A percentile compares a stretch with the other conserved stretches of the same genome.
phyloP scores from a whole-genome alignment of 495 filamentous ascomycete genomes.

The Penicillium argentinense region DNA sequence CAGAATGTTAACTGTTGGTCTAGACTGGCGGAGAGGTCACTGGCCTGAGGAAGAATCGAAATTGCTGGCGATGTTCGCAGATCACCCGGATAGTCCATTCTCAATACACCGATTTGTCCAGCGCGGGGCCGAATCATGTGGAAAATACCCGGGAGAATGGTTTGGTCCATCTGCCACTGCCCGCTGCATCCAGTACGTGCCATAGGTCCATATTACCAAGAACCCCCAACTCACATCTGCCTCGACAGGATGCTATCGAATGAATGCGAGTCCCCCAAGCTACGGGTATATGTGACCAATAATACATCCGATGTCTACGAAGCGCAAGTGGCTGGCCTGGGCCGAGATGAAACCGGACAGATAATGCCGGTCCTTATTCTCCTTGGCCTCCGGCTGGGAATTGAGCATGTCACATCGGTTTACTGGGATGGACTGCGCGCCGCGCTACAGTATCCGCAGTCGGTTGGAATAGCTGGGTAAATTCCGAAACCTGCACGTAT shows the following conservation, averaged over 20 bases:
- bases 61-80: constrained; percentile 83
- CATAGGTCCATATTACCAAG: not conserved
- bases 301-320: constrained; percentile 92
- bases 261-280: constrained; percentile 49
- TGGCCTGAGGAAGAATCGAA: constrained; percentile 60
- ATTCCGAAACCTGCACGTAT: constrained; percentile 17
- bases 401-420: constrained; percentile 87
- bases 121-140: constrained; percentile 83
- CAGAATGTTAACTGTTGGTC: constrained; percentile 22
- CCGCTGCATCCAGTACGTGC: constrained; percentile 85
- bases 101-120: constrained; percentile 94
- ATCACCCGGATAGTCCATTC: constrained; percentile 81
- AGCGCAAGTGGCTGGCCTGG: constrained; percentile 76
- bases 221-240: constrained; percentile 23
- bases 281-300: constrained; percentile 85
- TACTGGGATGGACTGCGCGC: constrained; percentile 89
- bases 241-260: constrained; percentile 66
- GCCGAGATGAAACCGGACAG: constrained; percentile 57
- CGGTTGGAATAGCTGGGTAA: constrained; percentile 94
- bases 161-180: constrained; percentile 98
- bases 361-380: constrained; percentile 88
- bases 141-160: constrained; percentile 96
- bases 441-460: constrained; percentile 79
- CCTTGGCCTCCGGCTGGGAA: constrained; percentile 83
- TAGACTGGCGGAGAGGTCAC: constrained; percentile 79